phyloP scores from a whole-genome alignment of 495 filamentous ascomycete species.

The Penicillium subrubescens region DNA sequence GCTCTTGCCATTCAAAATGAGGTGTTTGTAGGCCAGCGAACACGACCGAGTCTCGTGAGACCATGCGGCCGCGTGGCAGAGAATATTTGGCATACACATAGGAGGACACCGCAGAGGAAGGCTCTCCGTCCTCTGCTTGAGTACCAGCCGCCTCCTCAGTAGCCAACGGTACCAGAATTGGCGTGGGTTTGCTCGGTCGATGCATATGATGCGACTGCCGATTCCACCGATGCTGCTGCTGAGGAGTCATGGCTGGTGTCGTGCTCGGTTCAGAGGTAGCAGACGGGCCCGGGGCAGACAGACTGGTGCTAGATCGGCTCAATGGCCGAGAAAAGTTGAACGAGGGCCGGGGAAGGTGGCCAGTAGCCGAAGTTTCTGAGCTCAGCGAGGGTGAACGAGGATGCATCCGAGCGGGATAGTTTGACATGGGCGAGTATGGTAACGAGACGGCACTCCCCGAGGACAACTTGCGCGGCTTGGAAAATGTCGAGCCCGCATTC shows the following conservation, averaged over 20 bases:
- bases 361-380: conserved; percentile 68
- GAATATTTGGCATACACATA: conserved; percentile 84
- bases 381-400: conserved; percentile 78
- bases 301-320: conserved; percentile 70
- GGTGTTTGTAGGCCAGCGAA: conserved; percentile 63
- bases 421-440: conserved; percentile 66
- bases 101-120: conserved; percentile 59
- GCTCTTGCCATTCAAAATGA: conserved; percentile 63
- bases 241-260: not conserved
- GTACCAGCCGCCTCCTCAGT: conserved; percentile 23
- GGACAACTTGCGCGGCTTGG: conserved; percentile 61
- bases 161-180: conserved; percentile 39
- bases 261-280: conserved; percentile 27
- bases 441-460: conserved; percentile 63
- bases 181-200: conserved; percentile 40
- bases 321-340: conserved; percentile 94
- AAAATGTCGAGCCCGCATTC: conserved; percentile 54
- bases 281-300: conserved; percentile 45
- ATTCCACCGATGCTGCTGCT: conserved; percentile 9
- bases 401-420: conserved; percentile 50
- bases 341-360: conserved; percentile 66
- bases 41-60: conserved; percentile 70
- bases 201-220: conserved; percentile 26
- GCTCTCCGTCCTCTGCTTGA: conserved; percentile 32
- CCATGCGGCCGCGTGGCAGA: conserved; percentile 75